Percentiles rank a stretch among this genome's conserved stretches.
Evolutionary conservation across 2,329 filamentous ascomycete genomes (phyloP).

Genomic region (Elsinoe fawcettii): DNA sequence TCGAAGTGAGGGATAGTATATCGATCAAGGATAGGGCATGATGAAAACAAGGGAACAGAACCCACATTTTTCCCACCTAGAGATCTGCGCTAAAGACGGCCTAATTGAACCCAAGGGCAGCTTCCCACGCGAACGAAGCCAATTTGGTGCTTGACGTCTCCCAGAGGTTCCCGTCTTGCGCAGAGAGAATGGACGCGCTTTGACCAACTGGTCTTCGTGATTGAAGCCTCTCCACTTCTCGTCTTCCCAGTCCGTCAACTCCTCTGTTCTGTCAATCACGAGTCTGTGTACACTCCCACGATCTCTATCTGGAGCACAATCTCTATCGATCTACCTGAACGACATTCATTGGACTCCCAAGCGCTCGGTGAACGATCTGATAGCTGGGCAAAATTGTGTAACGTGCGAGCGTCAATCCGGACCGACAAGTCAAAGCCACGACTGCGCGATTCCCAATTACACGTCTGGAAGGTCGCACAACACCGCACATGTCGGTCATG

Average conservation of each 20-base stretch:
- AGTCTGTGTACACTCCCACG: neutral
- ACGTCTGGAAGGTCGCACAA: neutral
- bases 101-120: neutral
- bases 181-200: neutral
- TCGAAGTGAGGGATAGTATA: neutral
- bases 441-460: neutral
- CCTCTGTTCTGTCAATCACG: neutral
- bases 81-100: neutral
- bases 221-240: neutral
- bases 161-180: neutral
- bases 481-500: constrained; percentile 1
- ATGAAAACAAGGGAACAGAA: neutral
- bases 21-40: neutral
- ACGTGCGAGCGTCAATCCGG: neutral
- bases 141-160: constrained; percentile 1
- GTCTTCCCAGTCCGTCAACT: neutral
- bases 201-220: neutral
- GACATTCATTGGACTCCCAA: neutral
- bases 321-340: neutral
- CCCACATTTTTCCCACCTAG: neutral
- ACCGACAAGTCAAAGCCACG: neutral
- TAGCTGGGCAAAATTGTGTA: neutral
- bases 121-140: constrained; percentile 2
- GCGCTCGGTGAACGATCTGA: neutral
- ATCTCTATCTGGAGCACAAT: neutral